phyloP scores from a whole-genome alignment of 768 basidiomycete species.

The Macrolepiota dolichaula region DNA sequence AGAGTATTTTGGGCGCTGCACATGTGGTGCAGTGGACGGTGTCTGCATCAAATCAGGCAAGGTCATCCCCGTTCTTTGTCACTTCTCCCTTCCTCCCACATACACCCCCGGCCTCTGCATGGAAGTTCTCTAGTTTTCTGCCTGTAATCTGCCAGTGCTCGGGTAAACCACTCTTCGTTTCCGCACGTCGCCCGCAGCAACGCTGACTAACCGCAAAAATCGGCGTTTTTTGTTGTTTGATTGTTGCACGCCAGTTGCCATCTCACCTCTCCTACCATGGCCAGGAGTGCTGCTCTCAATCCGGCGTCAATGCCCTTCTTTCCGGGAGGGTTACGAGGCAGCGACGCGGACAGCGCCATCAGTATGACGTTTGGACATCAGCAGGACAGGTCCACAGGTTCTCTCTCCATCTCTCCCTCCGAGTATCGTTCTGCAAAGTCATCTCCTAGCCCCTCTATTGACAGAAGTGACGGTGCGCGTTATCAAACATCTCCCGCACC shows the following conservation, averaged over 20 bases:
- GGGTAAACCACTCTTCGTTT: neutral
- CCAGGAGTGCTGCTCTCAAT: conserved; percentile 74
- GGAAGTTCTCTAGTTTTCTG: conserved; percentile 35
- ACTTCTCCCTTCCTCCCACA: conserved; percentile 8
- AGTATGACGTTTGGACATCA: conserved; percentile 44
- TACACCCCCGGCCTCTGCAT: conserved; percentile 29
- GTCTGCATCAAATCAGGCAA: conserved; percentile 10
- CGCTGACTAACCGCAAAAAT: conserved; percentile 13
- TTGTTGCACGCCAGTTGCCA: conserved; percentile 35
- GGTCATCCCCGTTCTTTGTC: neutral
- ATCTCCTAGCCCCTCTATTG: conserved; percentile 61
- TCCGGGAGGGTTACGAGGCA: conserved; percentile 60
- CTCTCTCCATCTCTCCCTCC: conserved; percentile 49
- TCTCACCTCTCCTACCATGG: conserved; percentile 46
- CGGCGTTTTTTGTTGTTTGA: conserved; percentile 31
- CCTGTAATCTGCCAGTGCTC: conserved; percentile 4
- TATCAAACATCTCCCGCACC: conserved; percentile 33
- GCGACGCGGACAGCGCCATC: conserved; percentile 50
- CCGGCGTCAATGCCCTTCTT: conserved; percentile 85
- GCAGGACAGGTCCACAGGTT: conserved; percentile 45
- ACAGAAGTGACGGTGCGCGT: conserved; percentile 29
- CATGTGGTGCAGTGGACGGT: conserved; percentile 1
- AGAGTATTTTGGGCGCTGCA: conserved; percentile 11
- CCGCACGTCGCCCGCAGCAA: conserved; percentile 2
- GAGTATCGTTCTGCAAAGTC: conserved; percentile 67